phyloP scores from a whole-genome alignment of 805 yeast species.

The Saccharomycopsis oosterbeekiorum region DNA sequence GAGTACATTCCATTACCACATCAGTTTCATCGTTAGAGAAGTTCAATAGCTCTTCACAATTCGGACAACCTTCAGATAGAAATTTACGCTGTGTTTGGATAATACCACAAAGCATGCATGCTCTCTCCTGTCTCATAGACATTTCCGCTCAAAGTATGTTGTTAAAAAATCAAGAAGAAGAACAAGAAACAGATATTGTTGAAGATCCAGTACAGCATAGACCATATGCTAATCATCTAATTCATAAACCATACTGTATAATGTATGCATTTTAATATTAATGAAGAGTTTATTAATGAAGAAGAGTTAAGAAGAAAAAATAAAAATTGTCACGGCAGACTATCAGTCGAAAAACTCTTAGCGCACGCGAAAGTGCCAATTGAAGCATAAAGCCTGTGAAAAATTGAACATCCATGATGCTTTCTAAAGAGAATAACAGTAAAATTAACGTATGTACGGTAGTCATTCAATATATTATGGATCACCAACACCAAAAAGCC shows the following conservation, averaged over 20 bases:
- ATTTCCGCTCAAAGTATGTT: not conserved
- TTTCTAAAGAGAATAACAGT: not conserved
- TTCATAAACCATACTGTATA: no score
- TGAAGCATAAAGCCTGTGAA: not conserved
- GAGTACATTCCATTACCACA: conserved; percentile 81
- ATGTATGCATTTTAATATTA: not conserved
- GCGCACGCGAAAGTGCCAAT: not conserved
- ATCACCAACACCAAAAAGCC: no score
- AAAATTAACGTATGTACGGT: no score
- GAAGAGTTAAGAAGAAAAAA: not conserved
- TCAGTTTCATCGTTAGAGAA: conserved; percentile 71
- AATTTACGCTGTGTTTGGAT: conserved; percentile 75
- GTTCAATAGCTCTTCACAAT: conserved; percentile 84
- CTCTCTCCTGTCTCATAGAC: conserved; percentile 57
- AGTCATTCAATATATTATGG: no score
- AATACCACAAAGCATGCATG: conserved; percentile 94
- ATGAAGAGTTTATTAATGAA: no score
- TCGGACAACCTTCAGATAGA: conserved; percentile 85
- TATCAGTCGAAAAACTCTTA: not conserved
- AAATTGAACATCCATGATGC: not conserved
- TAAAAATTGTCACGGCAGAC: no score
- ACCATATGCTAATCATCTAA: not conserved
- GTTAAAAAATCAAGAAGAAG: not conserved
- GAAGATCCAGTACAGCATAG: not conserved
- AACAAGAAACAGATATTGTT: not conserved